Conservation (phyloP, 345 rosid genomes). For the Nasturtium officinale region DNA sequence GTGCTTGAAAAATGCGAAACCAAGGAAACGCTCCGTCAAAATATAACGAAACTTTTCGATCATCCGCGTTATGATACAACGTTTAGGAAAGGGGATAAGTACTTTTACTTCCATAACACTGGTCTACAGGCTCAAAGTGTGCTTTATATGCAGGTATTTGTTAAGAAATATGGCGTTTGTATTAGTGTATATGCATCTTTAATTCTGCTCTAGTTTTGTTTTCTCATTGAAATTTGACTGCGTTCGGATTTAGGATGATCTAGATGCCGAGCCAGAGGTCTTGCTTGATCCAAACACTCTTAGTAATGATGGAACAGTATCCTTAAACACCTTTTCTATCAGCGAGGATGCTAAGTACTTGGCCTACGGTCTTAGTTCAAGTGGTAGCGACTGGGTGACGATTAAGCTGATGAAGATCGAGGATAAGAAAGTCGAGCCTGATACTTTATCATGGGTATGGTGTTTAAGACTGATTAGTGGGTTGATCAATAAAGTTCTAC, state of each 20-base stretch:
- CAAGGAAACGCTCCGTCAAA: constrained; percentile 63
- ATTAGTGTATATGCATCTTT: not conserved
- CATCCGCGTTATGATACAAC: constrained; percentile 82
- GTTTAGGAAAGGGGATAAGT: constrained; percentile 66
- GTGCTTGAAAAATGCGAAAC: constrained; percentile 63
- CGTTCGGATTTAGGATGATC: constrained; percentile 57
- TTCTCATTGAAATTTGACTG: constrained; percentile 15
- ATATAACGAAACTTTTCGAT: constrained; percentile 65
- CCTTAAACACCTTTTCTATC: constrained; percentile 57
- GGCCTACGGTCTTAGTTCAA: constrained; percentile 83
- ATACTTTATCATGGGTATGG: constrained; percentile 84
- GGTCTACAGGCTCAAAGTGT: constrained; percentile 89
- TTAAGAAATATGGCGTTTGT: not conserved
- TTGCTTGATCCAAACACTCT: constrained; percentile 90
- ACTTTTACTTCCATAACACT: constrained; percentile 79
- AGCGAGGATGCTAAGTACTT: constrained; percentile 82
- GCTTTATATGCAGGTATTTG: constrained; percentile 67
- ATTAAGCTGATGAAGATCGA: constrained; percentile 68
- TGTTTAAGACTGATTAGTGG: constrained; percentile 8
- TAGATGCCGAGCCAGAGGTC: constrained; percentile 72
- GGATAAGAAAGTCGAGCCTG: constrained; percentile 71
- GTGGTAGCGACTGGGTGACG: constrained; percentile 95
- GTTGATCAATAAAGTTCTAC: not conserved
- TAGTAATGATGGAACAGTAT: constrained; percentile 84
- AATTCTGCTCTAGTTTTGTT: constrained; percentile 3